Evolutionary conservation across 2,329 filamentous ascomycete species (phyloP), one percentile per base, ranked within the genome.

Genomic region (Colletotrichum graminicola): DNA sequence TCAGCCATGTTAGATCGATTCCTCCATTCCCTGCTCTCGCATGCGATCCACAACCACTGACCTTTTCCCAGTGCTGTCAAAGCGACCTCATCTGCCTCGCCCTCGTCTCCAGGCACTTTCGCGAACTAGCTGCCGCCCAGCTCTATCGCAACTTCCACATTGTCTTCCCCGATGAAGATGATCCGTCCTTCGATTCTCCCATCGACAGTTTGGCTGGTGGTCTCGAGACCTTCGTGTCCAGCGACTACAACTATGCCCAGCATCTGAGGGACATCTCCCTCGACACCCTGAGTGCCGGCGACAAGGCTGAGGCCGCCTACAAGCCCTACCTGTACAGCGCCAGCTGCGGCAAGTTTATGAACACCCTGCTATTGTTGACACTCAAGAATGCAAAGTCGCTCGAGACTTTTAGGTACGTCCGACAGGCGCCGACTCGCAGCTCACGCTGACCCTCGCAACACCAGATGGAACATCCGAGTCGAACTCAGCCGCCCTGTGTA

Each of bases 321-420:
- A 84, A 86, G 66, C 80, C 84, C 1, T 90, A 90, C 73, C 80
- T 86, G 10, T 87, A 87, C 75, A 86, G 80, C 66, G 79, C 84
- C 41, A 89, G 86, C 77, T 89, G 87, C 75, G 89, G 89, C 62
- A 91, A 90, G 79, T 90, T 91, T 67, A 83, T 92, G 77, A 91
- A 89, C 74, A 90, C 88, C 0, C 78, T 92, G 52, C 78, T 92
- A 7, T 83, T 87, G 39, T 76, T 90, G 76, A 86, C 88, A 1
- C 76, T 92, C 72, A 87, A 85, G 75, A 88, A 87, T 74, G 85
- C 89, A 36, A 83, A 79, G 54, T 80, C 83, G 0, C 82, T 92
- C 32, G 89, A 91, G 76, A 82, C 82, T 3, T 90, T 91, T 75
- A 83, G 80, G 87, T 90, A 75, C 72, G 85, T 78, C 34, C n/a